phyloP scores from a whole-genome alignment of 106 monocot species.

The Dendrobium chrysotoxum region DNA sequence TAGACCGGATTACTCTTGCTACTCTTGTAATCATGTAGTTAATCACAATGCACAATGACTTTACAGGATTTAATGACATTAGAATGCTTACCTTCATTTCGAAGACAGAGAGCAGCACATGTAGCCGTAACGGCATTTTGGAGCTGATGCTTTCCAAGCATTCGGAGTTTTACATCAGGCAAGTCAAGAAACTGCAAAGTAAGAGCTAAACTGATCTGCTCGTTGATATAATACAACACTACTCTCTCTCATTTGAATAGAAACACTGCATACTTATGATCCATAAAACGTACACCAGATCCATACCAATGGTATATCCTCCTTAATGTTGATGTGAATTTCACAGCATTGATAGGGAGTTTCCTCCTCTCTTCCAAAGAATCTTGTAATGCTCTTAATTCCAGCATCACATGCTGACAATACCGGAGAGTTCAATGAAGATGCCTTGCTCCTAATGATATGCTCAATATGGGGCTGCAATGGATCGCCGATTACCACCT shows the following conservation, averaged over 20 bases:
- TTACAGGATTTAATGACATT: not conserved
- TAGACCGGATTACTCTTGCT: not conserved
- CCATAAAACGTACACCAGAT: not conserved
- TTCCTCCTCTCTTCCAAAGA: conserved; percentile 36
- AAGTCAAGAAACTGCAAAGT: conserved; percentile 52
- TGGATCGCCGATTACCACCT: conserved; percentile 92
- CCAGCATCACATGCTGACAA: conserved; percentile 70
- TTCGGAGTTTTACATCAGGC: conserved; percentile 47
- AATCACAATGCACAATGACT: not conserved
- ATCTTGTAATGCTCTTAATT: conserved; percentile 36
- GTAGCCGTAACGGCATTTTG: conserved; percentile 82
- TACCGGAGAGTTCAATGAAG: conserved; percentile 41
- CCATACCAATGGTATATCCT: conserved; percentile 48
- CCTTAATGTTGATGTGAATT: conserved; percentile 33
- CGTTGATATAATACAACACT: not conserved
- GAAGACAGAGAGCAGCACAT: conserved; percentile 65
- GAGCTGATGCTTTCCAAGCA: conserved; percentile 88
- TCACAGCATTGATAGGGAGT: conserved; percentile 64
- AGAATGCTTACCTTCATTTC: conserved; percentile 36
- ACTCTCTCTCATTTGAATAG: not conserved
- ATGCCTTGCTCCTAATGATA: conserved; percentile 67
- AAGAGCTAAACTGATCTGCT: not conserved
- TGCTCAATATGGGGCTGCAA: conserved; percentile 56
- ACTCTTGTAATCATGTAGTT: not conserved
- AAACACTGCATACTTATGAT: not conserved